Evolutionary conservation across 2,329 filamentous ascomycete species (phyloP).

Genomic region (Phyllosticta ampelicida): DNA sequence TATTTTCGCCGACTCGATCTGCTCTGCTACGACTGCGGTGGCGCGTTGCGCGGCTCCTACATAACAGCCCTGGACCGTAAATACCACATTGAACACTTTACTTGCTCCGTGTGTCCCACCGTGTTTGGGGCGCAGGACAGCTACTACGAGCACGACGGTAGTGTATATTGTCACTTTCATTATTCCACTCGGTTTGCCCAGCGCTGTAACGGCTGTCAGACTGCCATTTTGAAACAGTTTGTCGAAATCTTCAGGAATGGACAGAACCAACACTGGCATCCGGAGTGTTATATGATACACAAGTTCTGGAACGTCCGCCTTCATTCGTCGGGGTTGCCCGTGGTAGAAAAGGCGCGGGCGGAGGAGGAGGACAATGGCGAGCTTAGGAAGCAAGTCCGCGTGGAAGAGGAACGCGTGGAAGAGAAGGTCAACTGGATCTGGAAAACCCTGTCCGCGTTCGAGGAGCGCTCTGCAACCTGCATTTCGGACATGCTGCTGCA

Average conservation of each 20-base stretch:
- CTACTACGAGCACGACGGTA: constrained; percentile 95
- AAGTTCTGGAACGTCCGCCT: constrained; percentile 99
- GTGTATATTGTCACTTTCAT: constrained; percentile 97
- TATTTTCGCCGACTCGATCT: constrained; percentile 90
- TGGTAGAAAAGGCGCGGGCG: constrained; percentile 23
- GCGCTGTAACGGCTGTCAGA: constrained; percentile 91
- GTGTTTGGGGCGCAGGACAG: constrained; percentile 98
- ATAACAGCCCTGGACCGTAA: constrained; percentile 96
- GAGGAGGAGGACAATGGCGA: constrained; percentile 52
- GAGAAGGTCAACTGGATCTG: constrained; percentile 97
- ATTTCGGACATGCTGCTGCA: constrained; percentile 99
- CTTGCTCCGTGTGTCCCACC: constrained; percentile 90
- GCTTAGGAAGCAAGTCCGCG: constrained; percentile 63
- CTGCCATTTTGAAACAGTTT: constrained; percentile 95
- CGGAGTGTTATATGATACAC: constrained; percentile 99
- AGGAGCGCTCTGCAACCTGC: constrained; percentile 94
- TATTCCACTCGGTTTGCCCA: constrained; percentile 97
- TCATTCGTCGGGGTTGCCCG: constrained; percentile 32
- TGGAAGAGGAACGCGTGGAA: constrained; percentile 88
- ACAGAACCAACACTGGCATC: constrained; percentile 98
- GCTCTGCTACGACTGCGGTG: constrained; percentile 83
- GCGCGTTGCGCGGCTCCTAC: constrained; percentile 88
- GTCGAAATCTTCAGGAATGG: constrained; percentile 98
- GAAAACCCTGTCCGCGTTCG: constrained; percentile 93
- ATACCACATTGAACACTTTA: constrained; percentile 99